Base-by-base conservation (phyloP, 2,329 filamentous ascomycete genomes). In the Aureobasidium vineae region DNA sequence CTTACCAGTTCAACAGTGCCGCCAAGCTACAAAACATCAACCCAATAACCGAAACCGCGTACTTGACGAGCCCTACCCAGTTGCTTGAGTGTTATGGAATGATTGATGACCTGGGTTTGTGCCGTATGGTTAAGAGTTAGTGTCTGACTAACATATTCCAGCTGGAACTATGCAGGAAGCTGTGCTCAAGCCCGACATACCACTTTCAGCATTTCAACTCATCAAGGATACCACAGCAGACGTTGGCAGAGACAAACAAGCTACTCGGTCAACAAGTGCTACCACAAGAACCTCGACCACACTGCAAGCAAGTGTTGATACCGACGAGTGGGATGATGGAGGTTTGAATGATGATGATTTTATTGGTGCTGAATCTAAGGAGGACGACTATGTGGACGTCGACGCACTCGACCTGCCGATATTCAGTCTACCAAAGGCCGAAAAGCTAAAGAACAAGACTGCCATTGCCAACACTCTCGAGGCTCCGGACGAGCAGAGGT, bases 81-180 rank as follows among this genome's bases (percentile, higher is more conserved):
- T 78, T 82, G 3, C 84, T 95, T 40, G 82, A 82, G 28, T 91
- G 87, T 68, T 86, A 88, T 73, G 81, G 93, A 57, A 90, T 91
- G 75, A 98, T 93, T 70, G 94, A 97, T 77, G 88, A 92, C 50
- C 89, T 98, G 71, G 91, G 85, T 85, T 75, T 68, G 77, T 67
- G 6, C 8, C 26, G 10, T 4, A 6, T 6, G 19, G 16, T 19
- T 21, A 10, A 15, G 40, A n/a, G 16, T 16, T 31, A 10, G 3
- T 52, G 19, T 16, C 52, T 7, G 6, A 11, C 56, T 52, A 26
- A 67, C 71, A 28, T 1, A 19, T 6, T 61, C 3, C 65, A 85
- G 86, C 85, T 68, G 85, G 85, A 13, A 88, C 86, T 13, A 75
- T 83, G 72, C 80, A 82, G 68, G 77, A 79, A 67, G 85, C 84